These are phyloP conservation scores for Zangia roseola DNA, from an alignment of 768 basidiomycete genomes.

Conservation along the genomic window DNA sequence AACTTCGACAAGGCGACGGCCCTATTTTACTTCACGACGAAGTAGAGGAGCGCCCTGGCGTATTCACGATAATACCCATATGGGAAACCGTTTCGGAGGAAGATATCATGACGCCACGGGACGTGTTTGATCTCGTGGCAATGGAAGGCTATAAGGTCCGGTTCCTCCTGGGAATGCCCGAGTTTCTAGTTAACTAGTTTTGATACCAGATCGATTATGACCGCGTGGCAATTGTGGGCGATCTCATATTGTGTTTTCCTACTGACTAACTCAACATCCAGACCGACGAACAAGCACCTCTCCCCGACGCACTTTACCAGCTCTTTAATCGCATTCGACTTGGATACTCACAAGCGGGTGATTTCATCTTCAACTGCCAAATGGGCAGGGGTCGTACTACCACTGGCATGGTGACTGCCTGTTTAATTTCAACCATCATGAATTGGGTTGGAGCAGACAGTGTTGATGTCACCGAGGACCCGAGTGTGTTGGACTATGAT, in stretches of 20 bases:
- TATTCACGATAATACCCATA: constrained; percentile 87
- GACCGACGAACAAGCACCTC: constrained; percentile 97
- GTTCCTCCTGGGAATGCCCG: background rate
- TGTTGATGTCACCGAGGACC: constrained; percentile 36
- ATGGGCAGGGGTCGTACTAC: constrained; percentile 93
- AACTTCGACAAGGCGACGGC: constrained; percentile 67
- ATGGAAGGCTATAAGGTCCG: constrained; percentile 70
- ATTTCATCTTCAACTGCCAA: constrained; percentile 95
- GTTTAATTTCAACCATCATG: constrained; percentile 75
- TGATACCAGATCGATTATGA: constrained; percentile 71
- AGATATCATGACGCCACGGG: constrained; percentile 86
- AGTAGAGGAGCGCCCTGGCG: constrained; percentile 87
- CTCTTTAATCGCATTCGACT: constrained; percentile 72
- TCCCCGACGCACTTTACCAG: constrained; percentile 81
- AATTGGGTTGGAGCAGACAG: constrained; percentile 52
- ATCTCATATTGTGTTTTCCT: background rate
- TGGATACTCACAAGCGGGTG: constrained; percentile 57
- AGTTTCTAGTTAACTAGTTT: constrained; percentile 3
- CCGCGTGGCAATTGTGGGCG: constrained; percentile 82
- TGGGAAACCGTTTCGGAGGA: constrained; percentile 86
- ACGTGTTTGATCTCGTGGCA: constrained; percentile 72
- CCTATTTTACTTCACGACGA: constrained; percentile 93
- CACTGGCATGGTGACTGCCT: constrained; percentile 92
- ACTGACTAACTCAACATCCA: constrained; percentile 31
- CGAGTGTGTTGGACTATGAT: constrained; percentile 51